Conservation (phyloP, 2,329 filamentous ascomycete genomes). For the Diplodia mutila region DNA sequence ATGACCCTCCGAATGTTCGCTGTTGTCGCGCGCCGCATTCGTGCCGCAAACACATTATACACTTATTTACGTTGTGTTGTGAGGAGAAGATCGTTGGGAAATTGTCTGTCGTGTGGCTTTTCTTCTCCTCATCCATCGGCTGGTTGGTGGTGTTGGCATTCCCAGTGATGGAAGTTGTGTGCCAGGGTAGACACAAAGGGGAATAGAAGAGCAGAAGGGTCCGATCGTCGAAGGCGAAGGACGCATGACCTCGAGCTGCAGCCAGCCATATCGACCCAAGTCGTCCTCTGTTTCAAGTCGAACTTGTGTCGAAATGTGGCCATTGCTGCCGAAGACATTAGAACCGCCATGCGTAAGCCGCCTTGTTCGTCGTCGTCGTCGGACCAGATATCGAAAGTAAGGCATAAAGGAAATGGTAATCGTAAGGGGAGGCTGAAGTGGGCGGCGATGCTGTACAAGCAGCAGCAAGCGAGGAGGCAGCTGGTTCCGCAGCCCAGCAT, state of each 20-base stretch:
- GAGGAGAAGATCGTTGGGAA: background rate
- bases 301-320: background rate
- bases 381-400: slow-evolving; percentile 5
- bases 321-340: background rate
- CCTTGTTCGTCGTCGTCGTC: background rate
- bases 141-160: background rate
- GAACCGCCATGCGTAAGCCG: background rate
- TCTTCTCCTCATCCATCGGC: background rate
- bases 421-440: background rate
- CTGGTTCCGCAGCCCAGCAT: background rate
- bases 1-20: background rate
- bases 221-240: background rate
- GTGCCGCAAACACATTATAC: slow-evolving; percentile 21
- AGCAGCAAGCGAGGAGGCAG: slow-evolving; percentile 8
- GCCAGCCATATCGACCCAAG: background rate
- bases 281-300: background rate
- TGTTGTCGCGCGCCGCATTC: background rate
- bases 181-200: slow-evolving; percentile 10
- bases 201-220: background rate
- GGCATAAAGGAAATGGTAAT: background rate
- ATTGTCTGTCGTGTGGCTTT: background rate
- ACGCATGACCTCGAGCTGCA: background rate
- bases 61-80: slow-evolving; percentile 5
- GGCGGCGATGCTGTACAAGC: slow-evolving; percentile 6
- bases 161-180: background rate